Conservation (phyloP, 257 asterid species). For the Marsdenia floribunda region DNA sequence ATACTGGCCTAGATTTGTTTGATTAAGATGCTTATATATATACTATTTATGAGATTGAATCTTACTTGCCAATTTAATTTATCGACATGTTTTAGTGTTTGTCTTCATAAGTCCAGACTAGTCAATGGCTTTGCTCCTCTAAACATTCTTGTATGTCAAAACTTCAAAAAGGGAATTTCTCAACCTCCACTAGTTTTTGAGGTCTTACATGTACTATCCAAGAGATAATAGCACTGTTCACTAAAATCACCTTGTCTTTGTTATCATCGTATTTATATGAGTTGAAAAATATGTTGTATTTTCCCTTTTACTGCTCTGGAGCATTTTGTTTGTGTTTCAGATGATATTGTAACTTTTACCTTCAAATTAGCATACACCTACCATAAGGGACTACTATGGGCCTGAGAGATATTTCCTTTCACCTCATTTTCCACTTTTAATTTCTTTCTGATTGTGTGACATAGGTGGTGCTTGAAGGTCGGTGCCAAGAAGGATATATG, state of each 20-base stretch:
- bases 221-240: background rate
- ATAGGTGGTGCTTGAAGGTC: constrained; percentile 96
- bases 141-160: background rate
- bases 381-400: background rate
- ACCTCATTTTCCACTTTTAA: background rate
- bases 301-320: background rate
- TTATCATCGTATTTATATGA: background rate
- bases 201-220: background rate
- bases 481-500: constrained; percentile 85
- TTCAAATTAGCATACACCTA: background rate
- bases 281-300: background rate
- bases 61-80: no score
- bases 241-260: background rate
- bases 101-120: background rate
- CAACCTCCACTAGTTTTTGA: background rate
- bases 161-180: background rate
- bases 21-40: background rate
- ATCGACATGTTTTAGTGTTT: background rate
- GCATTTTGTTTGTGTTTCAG: background rate
- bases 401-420: constrained; percentile 3
- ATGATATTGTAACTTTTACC: background rate
- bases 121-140: background rate
- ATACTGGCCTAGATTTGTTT: background rate
- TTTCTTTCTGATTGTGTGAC: constrained; percentile 13
- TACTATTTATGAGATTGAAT: no score